Base-by-base conservation (phyloP, 768 basidiomycete species). In the Leucosporidium yakuticum region DNA sequence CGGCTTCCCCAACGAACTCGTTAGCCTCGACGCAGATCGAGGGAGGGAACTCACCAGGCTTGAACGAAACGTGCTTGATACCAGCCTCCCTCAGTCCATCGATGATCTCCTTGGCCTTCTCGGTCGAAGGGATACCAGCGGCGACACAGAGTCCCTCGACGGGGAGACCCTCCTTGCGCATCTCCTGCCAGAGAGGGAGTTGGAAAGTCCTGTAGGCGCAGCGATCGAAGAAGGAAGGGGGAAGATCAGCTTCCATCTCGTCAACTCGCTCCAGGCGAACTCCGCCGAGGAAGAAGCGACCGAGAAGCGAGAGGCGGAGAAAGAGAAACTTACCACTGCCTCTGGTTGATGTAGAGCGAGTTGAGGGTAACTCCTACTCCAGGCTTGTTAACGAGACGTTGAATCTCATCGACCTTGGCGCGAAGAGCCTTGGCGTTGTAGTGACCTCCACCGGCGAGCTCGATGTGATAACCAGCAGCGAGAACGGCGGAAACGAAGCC, bases 91-190 rank as follows among this genome's bases (percentile, higher is more conserved):
- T 84, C 58, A 99, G 81, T 4, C 87, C 90, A 20, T 83, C 85
- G 72, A 98, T 96, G 80, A 99, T 97, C 80, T 98, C 95, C 55
- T 87, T 87, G 3, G 95, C 94, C 80, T 98, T 99, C 80, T 98
- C 96, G 2, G 91, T 91, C 74, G 85, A 89, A 14, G 96, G 96
- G 74, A 99, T 90, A 76, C 95, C 96, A 56, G 96, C 96, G 50
- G 95, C 96, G 67, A 98, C 91, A 77, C 94, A 97, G 81, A 99
- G 95, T n/a, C 96, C 96, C 81, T 99, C 95, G 70, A 98, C 83
- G 19, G 96, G 96, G 4, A 94, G 81, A 64, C 95, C 95, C 79
- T 97, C 96, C 67, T 86, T 86, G 70, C 91, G 87, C 89, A 99
- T 89, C 80, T 96, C 91, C 78, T 94, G 90, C 96, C 96, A 99